Evolutionary conservation across 1,284 basidiomycete genomes (phyloP).

Genomic region (Vanrija sp.): DNA sequence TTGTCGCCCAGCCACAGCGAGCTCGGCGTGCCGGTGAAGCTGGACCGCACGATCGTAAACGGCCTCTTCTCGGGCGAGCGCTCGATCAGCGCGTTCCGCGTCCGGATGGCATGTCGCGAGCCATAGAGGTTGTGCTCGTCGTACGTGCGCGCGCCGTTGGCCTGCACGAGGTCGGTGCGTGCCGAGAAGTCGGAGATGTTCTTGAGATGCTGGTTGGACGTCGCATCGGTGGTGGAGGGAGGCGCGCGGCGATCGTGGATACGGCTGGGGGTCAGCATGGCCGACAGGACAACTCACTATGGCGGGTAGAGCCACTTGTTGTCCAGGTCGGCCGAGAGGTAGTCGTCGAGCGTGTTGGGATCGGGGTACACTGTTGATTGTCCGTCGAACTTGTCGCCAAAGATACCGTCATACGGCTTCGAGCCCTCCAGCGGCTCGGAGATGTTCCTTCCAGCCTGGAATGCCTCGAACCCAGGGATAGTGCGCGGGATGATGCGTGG

Average conservation of each 20-base stretch:
- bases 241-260: conserved; percentile 23
- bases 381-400: neutral
- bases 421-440: conserved; percentile 5
- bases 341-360: conserved; percentile 14
- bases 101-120: conserved; percentile 64
- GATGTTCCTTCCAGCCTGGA: conserved; percentile 21
- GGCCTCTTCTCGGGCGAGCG: conserved; percentile 60
- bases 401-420: neutral
- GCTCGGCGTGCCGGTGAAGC: conserved; percentile 61
- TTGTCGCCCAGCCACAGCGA: conserved; percentile 67
- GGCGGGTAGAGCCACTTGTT: conserved; percentile 28
- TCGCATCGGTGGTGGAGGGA: conserved; percentile 14
- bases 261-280: conserved; percentile 1
- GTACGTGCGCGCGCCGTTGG: conserved; percentile 62
- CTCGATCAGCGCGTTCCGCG: conserved; percentile 59
- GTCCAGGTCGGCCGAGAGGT: conserved; percentile 19
- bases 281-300: conserved; percentile 13
- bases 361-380: neutral
- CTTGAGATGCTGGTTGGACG: conserved; percentile 16
- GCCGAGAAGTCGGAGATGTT: conserved; percentile 34
- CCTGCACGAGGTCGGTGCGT: conserved; percentile 56
- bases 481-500: conserved; percentile 15
- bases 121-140: conserved; percentile 64
- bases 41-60: conserved; percentile 67
- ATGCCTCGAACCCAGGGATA: conserved; percentile 12